phyloP scores from a whole-genome alignment of 169 alveolate species.

The Neospora caninum region DNA sequence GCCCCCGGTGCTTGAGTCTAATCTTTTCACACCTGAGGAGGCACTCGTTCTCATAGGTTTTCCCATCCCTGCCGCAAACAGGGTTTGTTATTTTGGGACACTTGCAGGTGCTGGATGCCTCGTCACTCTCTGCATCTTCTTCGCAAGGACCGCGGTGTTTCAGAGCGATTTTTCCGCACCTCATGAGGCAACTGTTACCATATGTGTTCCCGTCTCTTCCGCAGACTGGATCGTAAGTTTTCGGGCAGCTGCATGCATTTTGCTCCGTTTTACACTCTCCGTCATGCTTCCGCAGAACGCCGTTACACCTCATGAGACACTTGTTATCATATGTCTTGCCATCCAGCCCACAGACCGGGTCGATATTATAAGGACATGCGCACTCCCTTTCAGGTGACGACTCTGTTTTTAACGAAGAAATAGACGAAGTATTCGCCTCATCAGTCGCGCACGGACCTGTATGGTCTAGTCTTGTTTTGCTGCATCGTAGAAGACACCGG shows the following conservation, averaged over 20 bases:
- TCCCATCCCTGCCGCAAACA: conserved; percentile 32
- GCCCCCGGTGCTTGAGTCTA: background rate
- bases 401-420: background rate
- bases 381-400: conserved; percentile 1
- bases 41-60: conserved; percentile 29
- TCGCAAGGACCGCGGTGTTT: background rate
- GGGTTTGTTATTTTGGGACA: conserved; percentile 7
- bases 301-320: background rate
- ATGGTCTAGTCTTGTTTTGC: background rate
- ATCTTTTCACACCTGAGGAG: background rate
- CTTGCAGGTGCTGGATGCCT: background rate
- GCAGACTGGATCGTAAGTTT: conserved; percentile 44
- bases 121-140: background rate
- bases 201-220: conserved; percentile 60
- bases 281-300: background rate
- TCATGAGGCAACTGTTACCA: conserved; percentile 34
- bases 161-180: background rate
- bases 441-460: background rate
- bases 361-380: background rate
- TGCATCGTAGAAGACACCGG: conserved; percentile 26
- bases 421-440: background rate
- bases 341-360: background rate
- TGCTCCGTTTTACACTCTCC: background rate
- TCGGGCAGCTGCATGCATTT: conserved; percentile 37
- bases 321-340: background rate